Base-by-base conservation (phyloP, 2,329 filamentous ascomycete genomes). In the Elsinoe necatrix region DNA sequence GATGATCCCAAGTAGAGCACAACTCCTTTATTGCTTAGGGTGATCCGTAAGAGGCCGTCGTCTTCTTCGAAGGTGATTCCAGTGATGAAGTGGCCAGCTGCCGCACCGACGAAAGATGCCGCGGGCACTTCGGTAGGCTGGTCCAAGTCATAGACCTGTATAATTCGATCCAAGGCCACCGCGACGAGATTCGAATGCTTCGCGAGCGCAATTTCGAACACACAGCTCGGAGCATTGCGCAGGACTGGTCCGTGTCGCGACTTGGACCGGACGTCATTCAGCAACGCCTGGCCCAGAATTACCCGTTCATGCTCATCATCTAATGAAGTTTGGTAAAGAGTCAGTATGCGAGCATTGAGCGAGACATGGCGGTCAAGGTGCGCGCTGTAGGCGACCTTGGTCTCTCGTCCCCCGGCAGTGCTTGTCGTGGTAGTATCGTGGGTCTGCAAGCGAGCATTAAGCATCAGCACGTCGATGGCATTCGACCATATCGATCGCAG, bases 1-100 rank as follows among this genome's bases (percentile, higher is more conserved):
- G 68, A 65, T n/a, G 63, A 65, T 27, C 68, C 68, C 5, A 68
- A 61, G 45, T 70, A 70, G n/a, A 69, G 29, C 1, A 69, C 66
- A 2, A 63, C 60, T 7, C 68, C 67, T 37, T 67, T 69, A 4
- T 66, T 65, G 56, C 64, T 68, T 48, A 69, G 57, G 23, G 62
- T 61, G 1, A 70, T 63, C 7, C 68, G 66, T 16, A 69, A 59
- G 9, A 68, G 47, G 48, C 64, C 63, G 51, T 69, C 64, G 27
- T 68, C 59, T 55, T 67, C 63, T 54, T 68, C 66, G 42, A 70
- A 69, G 11, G 64, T 64, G 37, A 70, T 60, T 1, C 67, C 68
- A 41, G 64, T 65, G n/a, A 69, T 67, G 54, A 65, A 68, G 57
- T 69, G 65, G 8, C 67, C 68, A 9, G 66, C 62, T 8, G 67